Conservation (phyloP, 768 basidiomycete genomes). For the Calocybe cyanea region DNA sequence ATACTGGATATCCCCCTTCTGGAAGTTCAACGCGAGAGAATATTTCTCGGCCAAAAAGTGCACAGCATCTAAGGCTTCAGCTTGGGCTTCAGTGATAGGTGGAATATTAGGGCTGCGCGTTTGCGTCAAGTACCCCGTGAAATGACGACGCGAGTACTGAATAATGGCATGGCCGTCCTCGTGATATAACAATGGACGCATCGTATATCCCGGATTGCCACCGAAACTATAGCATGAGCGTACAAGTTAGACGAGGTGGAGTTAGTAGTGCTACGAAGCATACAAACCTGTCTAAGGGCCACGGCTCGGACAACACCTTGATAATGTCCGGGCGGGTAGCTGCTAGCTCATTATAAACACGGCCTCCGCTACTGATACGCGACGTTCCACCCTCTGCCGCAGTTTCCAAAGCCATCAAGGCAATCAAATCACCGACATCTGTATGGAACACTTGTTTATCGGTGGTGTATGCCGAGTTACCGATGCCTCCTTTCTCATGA, state of each 20-base stretch:
- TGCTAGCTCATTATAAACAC: conserved; percentile 45
- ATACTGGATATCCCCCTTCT: conserved; percentile 48
- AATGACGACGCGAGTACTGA: conserved; percentile 43
- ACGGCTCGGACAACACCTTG: conserved; percentile 35
- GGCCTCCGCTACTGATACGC: conserved; percentile 38
- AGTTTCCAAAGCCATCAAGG: conserved; percentile 36
- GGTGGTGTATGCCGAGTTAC: conserved; percentile 42
- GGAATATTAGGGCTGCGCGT: conserved; percentile 35
- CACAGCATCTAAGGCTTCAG: conserved; percentile 42
- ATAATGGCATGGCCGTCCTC: conserved; percentile 37
- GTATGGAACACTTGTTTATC: conserved; percentile 51
- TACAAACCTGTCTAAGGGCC: conserved; percentile 38
- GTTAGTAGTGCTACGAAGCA: not conserved
- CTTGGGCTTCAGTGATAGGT: conserved; percentile 46
- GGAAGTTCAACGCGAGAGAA: conserved; percentile 39
- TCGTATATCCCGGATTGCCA: conserved; percentile 29
- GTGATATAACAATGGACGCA: conserved; percentile 37
- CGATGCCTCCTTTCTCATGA: conserved; percentile 36
- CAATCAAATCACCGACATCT: conserved; percentile 43
- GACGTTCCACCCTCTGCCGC: conserved; percentile 43
- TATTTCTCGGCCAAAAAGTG: conserved; percentile 43
- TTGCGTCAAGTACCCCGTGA: conserved; percentile 37
- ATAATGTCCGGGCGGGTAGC: conserved; percentile 42
- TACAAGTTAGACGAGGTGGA: not conserved
- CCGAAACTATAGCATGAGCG: conserved; percentile 33